Evolutionary conservation across 2,329 filamentous ascomycete species (phyloP).

Genomic region (Botrytis pseudocinerea): DNA sequence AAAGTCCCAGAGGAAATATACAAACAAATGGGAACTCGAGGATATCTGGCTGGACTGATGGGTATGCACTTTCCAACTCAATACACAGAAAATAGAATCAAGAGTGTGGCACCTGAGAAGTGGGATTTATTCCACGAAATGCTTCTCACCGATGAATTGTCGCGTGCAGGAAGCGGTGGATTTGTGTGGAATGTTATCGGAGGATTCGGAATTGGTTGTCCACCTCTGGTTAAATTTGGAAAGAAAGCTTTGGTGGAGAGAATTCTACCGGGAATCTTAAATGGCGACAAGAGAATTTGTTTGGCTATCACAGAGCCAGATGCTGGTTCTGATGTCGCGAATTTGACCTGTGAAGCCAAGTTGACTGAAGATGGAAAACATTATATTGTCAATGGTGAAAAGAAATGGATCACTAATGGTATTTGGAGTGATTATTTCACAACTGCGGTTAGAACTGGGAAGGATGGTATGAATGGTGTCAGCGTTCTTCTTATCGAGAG

Average conservation of each 20-base stretch:
- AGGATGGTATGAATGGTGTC: constrained; percentile 88
- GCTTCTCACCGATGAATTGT: constrained; percentile 91
- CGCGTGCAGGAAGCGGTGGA: constrained; percentile 82
- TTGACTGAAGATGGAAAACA: constrained; percentile 94
- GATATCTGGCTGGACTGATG: constrained; percentile 89
- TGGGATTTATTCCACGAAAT: constrained; percentile 99
- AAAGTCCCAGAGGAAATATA: constrained; percentile 86
- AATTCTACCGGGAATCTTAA: constrained; percentile 83
- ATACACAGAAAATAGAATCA: constrained; percentile 69
- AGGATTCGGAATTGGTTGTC: constrained; percentile 93
- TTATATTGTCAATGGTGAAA: constrained; percentile 99
- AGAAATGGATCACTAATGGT: constrained; percentile 99
- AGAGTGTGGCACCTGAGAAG: constrained; percentile 79
- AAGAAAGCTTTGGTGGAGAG: constrained; percentile 58
- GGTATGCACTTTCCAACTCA: constrained; percentile 79
- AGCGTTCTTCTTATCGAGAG: constrained; percentile 91
- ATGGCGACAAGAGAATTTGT: constrained; percentile 95
- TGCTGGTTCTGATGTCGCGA: constrained; percentile 92
- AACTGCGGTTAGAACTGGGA: constrained; percentile 87
- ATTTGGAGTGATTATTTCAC: constrained; percentile 98
- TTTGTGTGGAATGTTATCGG: constrained; percentile 97
- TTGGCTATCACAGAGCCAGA: constrained; percentile 96
- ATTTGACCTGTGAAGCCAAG: constrained; percentile 93
- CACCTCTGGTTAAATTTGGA: constrained; percentile 61
- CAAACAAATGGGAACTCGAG: constrained; percentile 90